Evolutionary conservation across 305 asterid genomes (phyloP).

Genomic region (Fraxinus angustifolia): DNA sequence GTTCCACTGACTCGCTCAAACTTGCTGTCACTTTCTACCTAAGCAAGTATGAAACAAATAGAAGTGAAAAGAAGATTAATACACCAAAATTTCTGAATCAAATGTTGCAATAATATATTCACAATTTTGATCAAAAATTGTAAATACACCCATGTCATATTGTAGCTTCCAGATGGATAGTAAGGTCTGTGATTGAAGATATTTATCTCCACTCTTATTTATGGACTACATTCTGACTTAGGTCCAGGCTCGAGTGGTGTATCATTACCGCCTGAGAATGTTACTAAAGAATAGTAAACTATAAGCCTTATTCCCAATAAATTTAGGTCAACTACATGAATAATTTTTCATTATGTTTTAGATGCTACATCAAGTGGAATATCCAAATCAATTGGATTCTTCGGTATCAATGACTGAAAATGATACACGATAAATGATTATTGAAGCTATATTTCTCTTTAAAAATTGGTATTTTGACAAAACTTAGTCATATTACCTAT

Average conservation of each 20-base stretch:
- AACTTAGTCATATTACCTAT: not conserved
- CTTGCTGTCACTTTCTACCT: slow-evolving; percentile 81
- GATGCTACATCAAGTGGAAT: not conserved
- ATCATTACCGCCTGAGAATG: not conserved
- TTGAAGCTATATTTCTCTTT: not conserved
- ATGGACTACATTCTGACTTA: not conserved
- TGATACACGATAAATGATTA: not conserved
- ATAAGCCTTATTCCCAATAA: not conserved
- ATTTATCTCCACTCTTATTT: not conserved
- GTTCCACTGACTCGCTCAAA: slow-evolving; percentile 96
- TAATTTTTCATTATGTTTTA: not conserved
- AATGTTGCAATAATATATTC: not conserved
- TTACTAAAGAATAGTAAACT: not conserved
- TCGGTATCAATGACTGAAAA: not conserved
- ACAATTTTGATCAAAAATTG: not conserved
- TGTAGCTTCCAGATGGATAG: not conserved
- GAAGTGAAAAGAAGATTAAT: not conserved
- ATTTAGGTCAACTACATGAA: not conserved
- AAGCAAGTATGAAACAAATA: slow-evolving; percentile 25
- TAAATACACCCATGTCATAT: not conserved
- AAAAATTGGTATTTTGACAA: not conserved
- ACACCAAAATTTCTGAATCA: not conserved
- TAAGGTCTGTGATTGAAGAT: not conserved
- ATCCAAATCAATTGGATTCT: not conserved
- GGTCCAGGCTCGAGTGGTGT: not conserved